A percentile compares a stretch with the other conserved stretches of the same genome.
These are phyloP conservation scores for Rehmannia glutinosa DNA, from an alignment of 257 asterid genomes.

Conservation along the genomic window DNA sequence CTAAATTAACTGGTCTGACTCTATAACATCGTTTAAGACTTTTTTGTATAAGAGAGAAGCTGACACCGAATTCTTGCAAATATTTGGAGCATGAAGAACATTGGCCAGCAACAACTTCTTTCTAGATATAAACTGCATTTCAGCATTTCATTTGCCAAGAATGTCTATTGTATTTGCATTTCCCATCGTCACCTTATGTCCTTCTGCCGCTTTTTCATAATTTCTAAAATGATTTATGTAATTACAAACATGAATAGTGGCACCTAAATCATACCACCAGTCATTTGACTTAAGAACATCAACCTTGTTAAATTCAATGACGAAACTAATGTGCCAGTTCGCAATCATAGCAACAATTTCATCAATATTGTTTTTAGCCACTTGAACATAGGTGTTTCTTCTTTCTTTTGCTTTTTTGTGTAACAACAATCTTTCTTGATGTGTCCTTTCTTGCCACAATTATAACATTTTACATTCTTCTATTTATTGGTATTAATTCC, in stretches of 20 bases:
- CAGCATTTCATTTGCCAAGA: neutral
- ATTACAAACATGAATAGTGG: neutral
- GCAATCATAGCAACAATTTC: neutral
- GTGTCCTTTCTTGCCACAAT: neutral
- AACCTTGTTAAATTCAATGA: neutral
- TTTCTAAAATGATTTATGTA: neutral
- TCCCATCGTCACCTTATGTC: neutral
- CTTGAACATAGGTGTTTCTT: neutral
- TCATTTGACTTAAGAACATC: neutral
- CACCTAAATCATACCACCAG: too few relatives aligned
- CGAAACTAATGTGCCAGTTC: neutral
- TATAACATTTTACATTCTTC: neutral
- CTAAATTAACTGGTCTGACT: neutral
- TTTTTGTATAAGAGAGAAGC: neutral
- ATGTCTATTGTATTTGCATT: neutral
- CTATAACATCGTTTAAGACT: neutral
- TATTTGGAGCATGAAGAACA: neutral
- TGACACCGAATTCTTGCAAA: neutral
- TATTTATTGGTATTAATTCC: too few relatives aligned
- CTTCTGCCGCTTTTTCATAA: too few relatives aligned
- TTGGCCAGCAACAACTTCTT: neutral
- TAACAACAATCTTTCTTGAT: neutral
- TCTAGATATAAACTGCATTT: neutral
- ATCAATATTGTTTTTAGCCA: neutral
- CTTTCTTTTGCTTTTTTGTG: neutral